phyloP scores from a whole-genome alignment of 2,329 filamentous ascomycete genomes.

The Domatiomyces globalis region DNA sequence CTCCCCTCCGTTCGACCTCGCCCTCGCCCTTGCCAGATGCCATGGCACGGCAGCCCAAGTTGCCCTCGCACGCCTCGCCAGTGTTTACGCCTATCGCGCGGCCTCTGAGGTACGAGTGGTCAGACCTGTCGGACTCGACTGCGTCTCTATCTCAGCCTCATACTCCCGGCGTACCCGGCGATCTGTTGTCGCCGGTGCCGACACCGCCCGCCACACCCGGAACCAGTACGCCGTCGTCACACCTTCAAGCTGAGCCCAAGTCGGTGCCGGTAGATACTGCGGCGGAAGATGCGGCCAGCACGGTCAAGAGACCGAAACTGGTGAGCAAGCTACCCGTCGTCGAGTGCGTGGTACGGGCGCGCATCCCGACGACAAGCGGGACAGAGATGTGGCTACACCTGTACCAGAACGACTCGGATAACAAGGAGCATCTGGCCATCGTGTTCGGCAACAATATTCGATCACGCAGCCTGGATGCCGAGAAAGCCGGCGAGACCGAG shows the following conservation, averaged over 20 bases:
- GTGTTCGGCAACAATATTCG: constrained; percentile 85
- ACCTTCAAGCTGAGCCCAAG: constrained; percentile 24
- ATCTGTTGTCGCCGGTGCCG: constrained; percentile 40
- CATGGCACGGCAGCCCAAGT: constrained; percentile 13
- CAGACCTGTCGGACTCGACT: not conserved
- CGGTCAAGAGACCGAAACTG: constrained; percentile 50
- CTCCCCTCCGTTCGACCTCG: not conserved
- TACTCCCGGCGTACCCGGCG: constrained; percentile 36
- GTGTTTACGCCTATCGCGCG: constrained; percentile 30
- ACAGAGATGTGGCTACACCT: constrained; percentile 96
- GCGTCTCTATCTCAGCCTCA: constrained; percentile 17
- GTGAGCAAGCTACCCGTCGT: constrained; percentile 67
- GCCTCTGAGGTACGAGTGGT: constrained; percentile 10
- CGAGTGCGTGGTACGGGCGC: constrained; percentile 84
- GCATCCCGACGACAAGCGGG: constrained; percentile 81
- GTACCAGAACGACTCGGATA: constrained; percentile 83
- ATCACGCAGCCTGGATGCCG: constrained; percentile 43
- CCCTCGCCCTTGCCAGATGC: not conserved
- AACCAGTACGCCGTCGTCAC: constrained; percentile 21
- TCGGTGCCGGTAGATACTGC: constrained; percentile 31
- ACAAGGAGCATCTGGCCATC: constrained; percentile 92
- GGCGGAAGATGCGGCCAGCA: constrained; percentile 16
- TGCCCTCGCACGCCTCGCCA: constrained; percentile 42
- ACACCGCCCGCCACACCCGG: constrained; percentile 31
- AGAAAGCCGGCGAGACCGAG: constrained; percentile 34